These are phyloP conservation scores for Selaginella tamariscina DNA, from an alignment of 75 land plant species.

Conservation along the genomic window DNA sequence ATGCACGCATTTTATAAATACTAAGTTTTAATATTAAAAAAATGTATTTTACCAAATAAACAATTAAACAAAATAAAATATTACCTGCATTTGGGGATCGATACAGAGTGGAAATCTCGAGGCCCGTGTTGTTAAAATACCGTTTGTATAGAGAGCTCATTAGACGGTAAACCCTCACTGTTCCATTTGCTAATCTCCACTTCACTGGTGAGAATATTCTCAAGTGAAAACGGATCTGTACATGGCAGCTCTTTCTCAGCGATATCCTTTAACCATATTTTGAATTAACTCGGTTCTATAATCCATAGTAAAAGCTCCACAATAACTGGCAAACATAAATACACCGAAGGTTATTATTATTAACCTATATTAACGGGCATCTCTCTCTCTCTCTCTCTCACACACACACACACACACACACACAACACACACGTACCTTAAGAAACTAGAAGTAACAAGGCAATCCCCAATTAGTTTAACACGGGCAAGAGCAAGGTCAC, in stretches of 20 bases:
- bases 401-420: too few relatives aligned
- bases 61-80: background rate
- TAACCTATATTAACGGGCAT: too few relatives aligned
- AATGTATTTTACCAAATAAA: too few relatives aligned
- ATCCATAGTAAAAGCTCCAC: slow-evolving; percentile 30
- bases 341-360: too few relatives aligned
- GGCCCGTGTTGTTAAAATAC: slow-evolving; percentile 30
- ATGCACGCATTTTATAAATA: background rate
- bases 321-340: slow-evolving; percentile 24
- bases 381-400: too few relatives aligned
- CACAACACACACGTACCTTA: too few relatives aligned
- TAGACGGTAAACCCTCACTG: slow-evolving; percentile 32
- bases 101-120: slow-evolving; percentile 31
- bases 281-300: slow-evolving; percentile 19
- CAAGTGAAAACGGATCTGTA: slow-evolving; percentile 18
- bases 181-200: slow-evolving; percentile 33
- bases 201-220: slow-evolving; percentile 24
- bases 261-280: slow-evolving; percentile 22
- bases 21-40: background rate
- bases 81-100: slow-evolving; percentile 30
- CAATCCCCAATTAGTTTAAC: slow-evolving; percentile 28
- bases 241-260: slow-evolving; percentile 15
- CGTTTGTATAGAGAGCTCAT: slow-evolving; percentile 35
- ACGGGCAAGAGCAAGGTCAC: slow-evolving; percentile 26
- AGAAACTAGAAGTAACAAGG: slow-evolving; percentile 24